A percentile compares a stretch with the other conserved stretches of the same genome.
These are phyloP conservation scores for Sparassis latifolia DNA, from an alignment of 1,284 basidiomycete genomes.

Conservation along the genomic window DNA sequence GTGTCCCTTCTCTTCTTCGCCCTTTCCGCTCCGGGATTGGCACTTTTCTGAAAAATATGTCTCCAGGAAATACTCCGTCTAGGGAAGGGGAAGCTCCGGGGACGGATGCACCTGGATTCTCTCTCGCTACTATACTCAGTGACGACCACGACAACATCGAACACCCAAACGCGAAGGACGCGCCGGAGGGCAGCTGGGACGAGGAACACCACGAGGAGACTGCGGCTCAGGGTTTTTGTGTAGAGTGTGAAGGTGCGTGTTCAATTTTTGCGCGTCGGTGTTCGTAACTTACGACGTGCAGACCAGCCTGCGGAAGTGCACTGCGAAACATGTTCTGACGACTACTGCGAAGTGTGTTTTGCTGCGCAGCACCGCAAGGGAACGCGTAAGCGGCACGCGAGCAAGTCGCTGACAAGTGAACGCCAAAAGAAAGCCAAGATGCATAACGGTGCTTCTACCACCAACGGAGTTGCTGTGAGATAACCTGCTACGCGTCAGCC, in stretches of 20 bases:
- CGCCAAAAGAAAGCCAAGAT: constrained; percentile 20
- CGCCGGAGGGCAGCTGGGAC: constrained; percentile 51
- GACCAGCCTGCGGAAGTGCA: constrained; percentile 74
- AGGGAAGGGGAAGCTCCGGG: background rate
- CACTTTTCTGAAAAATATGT: background rate
- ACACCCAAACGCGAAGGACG: constrained; percentile 35
- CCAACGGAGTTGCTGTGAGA: constrained; percentile 21
- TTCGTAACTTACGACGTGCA: constrained; percentile 22
- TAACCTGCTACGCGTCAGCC: background rate
- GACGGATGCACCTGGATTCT: constrained; percentile 31
- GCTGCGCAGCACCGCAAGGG: constrained; percentile 77
- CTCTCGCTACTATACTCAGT: constrained; percentile 60
- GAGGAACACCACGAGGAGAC: constrained; percentile 47
- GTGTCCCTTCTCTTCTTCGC: background rate
- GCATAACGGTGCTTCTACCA: constrained; percentile 13
- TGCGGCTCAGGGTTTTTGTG: constrained; percentile 59
- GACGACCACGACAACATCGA: constrained; percentile 54
- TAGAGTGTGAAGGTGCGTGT: constrained; percentile 74
- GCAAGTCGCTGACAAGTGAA: constrained; percentile 37
- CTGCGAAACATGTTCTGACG: constrained; percentile 65
- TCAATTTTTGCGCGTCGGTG: background rate
- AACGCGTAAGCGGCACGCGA: constrained; percentile 55
- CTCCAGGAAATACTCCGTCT: background rate
- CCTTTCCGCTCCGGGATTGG: too few species aligned
- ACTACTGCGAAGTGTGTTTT: constrained; percentile 79